Conservation (phyloP, 2,329 filamentous ascomycete genomes). For the Aspergillus aculeatinus region DNA sequence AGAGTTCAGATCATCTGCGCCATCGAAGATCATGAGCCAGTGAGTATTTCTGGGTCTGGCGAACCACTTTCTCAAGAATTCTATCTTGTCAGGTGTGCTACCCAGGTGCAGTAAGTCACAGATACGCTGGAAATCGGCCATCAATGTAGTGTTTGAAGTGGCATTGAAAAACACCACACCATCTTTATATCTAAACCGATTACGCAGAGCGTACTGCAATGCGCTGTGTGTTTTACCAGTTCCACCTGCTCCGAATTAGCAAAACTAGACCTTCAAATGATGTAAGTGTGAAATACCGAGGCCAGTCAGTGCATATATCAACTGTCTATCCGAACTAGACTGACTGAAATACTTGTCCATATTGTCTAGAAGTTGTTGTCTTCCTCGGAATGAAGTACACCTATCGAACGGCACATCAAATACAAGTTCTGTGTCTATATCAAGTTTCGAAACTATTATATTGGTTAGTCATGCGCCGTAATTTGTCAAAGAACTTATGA, state of each 20-base stretch:
- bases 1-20: constrained; percentile 6
- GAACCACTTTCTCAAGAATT: constrained; percentile 4
- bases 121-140: constrained; percentile 9
- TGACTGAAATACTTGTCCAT: constrained; percentile 6
- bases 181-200: constrained; percentile 2
- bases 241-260: constrained; percentile 7
- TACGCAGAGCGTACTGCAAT: constrained; percentile 6
- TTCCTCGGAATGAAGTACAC: neutral
- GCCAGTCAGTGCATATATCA: constrained; percentile 7
- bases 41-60: constrained; percentile 8
- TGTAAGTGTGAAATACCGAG: constrained; percentile 4
- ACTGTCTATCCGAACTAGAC: neutral
- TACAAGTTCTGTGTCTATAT: too few relatives aligned
- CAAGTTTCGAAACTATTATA: too few relatives aligned
- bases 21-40: constrained; percentile 7
- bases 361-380: constrained; percentile 8
- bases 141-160: constrained; percentile 1
- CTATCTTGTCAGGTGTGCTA: constrained; percentile 5
- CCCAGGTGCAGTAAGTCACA: constrained; percentile 9
- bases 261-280: neutral
- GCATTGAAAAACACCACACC: constrained; percentile 7
- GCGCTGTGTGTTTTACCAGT: constrained; percentile 10
- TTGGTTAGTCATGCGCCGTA: too few relatives aligned
- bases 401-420: too few relatives aligned
- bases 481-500: too few relatives aligned